A percentile compares a stretch with the other conserved stretches of the same genome.
phyloP scores from a whole-genome alignment of 2,329 filamentous ascomycete genomes.

The Tothia fuscella region DNA sequence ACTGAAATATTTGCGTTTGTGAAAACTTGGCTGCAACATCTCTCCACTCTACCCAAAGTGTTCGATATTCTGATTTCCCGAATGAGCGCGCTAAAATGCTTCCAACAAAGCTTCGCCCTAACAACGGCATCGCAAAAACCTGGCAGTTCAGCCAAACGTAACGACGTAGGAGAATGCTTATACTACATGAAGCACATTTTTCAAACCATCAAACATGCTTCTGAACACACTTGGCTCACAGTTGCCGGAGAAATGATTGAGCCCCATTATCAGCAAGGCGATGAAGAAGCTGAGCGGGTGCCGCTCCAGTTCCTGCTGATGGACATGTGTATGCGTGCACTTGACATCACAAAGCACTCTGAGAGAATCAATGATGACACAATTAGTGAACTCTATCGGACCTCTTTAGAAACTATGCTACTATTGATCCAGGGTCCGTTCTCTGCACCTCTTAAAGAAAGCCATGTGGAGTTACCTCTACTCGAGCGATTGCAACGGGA shows the following conservation, averaged over 20 bases:
- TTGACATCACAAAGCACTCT: constrained; percentile 32
- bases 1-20: constrained; percentile 66
- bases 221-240: constrained; percentile 56
- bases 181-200: constrained; percentile 68
- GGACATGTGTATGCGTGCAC: constrained; percentile 52
- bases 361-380: constrained; percentile 28
- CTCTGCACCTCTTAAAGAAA: constrained; percentile 43
- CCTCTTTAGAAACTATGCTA: constrained; percentile 50
- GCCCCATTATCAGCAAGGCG: constrained; percentile 32
- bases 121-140: constrained; percentile 13
- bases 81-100: constrained; percentile 8
- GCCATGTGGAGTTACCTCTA: constrained; percentile 58
- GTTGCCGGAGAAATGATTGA: constrained; percentile 51
- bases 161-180: constrained; percentile 63
- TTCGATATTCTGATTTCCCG: constrained; percentile 20
- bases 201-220: constrained; percentile 58
- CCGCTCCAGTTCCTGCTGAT: constrained; percentile 58
- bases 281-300: constrained; percentile 33
- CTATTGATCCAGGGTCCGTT: constrained; percentile 56
- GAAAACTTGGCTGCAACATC: constrained; percentile 65
- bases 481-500: constrained; percentile 55
- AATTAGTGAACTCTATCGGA: constrained; percentile 56
- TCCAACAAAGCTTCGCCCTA: neutral
- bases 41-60: constrained; percentile 40
- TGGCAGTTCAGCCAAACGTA: constrained; percentile 19